phyloP scores from a whole-genome alignment of 2,329 filamentous ascomycete species.

The Neofusicoccum parvum region DNA sequence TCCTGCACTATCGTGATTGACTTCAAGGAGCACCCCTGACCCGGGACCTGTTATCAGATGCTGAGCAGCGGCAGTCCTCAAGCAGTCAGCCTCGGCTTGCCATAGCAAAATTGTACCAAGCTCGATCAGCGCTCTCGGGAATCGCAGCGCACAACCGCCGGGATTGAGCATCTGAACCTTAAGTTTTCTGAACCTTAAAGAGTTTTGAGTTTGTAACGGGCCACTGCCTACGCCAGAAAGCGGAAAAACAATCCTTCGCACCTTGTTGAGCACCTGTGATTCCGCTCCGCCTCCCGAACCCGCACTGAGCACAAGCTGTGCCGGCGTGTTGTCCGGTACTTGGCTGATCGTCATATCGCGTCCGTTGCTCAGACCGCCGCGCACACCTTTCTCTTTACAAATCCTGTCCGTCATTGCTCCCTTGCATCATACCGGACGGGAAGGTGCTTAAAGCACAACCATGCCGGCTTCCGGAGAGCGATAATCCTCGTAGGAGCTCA shows the following conservation, averaged over 20 bases:
- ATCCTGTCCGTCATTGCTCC: conserved; percentile 7
- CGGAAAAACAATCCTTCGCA: neutral
- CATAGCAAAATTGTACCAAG: neutral
- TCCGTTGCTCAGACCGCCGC: neutral
- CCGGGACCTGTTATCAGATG: neutral
- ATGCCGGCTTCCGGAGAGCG: conserved; percentile 1
- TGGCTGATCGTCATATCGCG: conserved; percentile 16
- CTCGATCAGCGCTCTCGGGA: neutral
- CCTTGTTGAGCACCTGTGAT: neutral
- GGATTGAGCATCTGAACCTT: neutral
- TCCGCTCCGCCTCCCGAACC: neutral
- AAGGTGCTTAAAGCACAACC: neutral
- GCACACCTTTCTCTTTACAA: neutral
- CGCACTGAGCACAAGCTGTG: conserved; percentile 10
- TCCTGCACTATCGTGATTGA: conserved; percentile 3
- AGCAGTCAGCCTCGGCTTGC: neutral
- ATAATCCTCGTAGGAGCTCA: neutral
- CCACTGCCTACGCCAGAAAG: neutral
- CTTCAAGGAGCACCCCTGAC: conserved; percentile 14
- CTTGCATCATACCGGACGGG: conserved; percentile 11
- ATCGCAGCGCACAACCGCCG: neutral
- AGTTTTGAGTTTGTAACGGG: conserved; percentile 8
- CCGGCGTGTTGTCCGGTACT: neutral
- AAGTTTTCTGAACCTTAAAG: neutral
- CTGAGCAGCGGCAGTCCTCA: neutral